Percentiles rank a stretch among this genome's conserved stretches.
Conservation (phyloP, 2,329 filamentous ascomycete genomes). For the Waltergamsia citrina region DNA sequence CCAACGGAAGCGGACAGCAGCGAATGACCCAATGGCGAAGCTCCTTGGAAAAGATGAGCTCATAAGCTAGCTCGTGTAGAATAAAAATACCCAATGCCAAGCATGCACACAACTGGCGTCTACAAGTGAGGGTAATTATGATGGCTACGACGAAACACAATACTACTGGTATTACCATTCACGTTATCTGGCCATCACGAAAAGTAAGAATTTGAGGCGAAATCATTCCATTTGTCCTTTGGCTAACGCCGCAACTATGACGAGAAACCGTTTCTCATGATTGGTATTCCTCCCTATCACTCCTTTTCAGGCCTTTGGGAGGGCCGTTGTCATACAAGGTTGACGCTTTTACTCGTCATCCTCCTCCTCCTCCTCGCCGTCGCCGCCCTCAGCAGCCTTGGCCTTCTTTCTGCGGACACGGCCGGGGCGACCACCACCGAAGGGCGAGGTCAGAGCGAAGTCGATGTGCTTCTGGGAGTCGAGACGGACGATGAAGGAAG, state of each 20-base stretch:
- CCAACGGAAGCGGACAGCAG: slow-evolving; percentile 61
- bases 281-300: slow-evolving; percentile 21
- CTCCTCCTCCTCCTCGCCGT: slow-evolving; percentile 74
- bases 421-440: slow-evolving; percentile 66
- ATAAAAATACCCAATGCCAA: neutral
- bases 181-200: too few relatives aligned
- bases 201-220: slow-evolving; percentile 17
- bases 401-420: slow-evolving; percentile 99
- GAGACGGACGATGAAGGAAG: slow-evolving; percentile 98
- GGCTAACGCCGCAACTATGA: slow-evolving; percentile 43
- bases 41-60: slow-evolving; percentile 67
- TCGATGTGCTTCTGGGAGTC: slow-evolving; percentile 85
- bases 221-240: slow-evolving; percentile 37
- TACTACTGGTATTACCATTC: too few relatives aligned
- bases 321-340: slow-evolving; percentile 16
- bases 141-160: too few relatives aligned
- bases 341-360: slow-evolving; percentile 59
- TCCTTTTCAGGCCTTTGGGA: slow-evolving; percentile 15
- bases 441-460: slow-evolving; percentile 7
- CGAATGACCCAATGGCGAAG: slow-evolving; percentile 80
- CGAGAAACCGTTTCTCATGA: slow-evolving; percentile 28
- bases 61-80: slow-evolving; percentile 15
- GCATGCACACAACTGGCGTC: too few relatives aligned
- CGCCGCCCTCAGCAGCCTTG: slow-evolving; percentile 83
- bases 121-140: too few relatives aligned